A percentile compares a stretch with the other conserved stretches of the same genome.
Conservation (phyloP, 495 filamentous ascomycete species). For the Recurvomyces mirabilis region DNA sequence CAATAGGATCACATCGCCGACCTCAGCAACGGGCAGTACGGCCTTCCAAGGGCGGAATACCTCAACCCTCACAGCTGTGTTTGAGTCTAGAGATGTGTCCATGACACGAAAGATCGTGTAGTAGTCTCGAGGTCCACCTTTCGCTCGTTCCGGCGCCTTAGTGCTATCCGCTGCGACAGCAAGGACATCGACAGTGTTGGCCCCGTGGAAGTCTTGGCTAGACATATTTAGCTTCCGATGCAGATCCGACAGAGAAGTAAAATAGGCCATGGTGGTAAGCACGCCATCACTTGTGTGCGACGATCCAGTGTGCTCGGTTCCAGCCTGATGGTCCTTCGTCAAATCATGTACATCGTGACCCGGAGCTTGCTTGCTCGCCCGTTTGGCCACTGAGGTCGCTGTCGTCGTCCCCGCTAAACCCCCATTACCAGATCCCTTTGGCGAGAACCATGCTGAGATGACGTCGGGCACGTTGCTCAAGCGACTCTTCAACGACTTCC, state of each 20-base stretch:
- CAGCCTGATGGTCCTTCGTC: not conserved
- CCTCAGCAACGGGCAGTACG: conserved; percentile 53
- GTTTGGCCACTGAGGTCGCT: not conserved
- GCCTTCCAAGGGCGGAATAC: conserved; percentile 64
- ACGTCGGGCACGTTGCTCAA: conserved; percentile 22
- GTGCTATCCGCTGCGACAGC: conserved; percentile 52
- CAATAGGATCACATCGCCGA: conserved; percentile 68
- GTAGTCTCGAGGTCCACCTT: conserved; percentile 58
- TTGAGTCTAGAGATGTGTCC: conserved; percentile 34
- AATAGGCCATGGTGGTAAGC: conserved; percentile 54
- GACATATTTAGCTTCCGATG: conserved; percentile 25
- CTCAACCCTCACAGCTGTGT: conserved; percentile 38
- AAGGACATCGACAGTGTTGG: conserved; percentile 46
- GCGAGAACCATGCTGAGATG: conserved; percentile 27
- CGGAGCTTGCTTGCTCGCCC: not conserved
- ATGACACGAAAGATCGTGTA: conserved; percentile 57
- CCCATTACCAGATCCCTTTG: conserved; percentile 9
- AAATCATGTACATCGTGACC: no score
- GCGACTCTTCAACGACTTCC: conserved; percentile 7
- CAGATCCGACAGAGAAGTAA: conserved; percentile 54
- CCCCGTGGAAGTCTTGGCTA: conserved; percentile 14
- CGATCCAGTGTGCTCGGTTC: not conserved
- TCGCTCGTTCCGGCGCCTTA: conserved; percentile 45
- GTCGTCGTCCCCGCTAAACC: not conserved
- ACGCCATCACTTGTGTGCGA: conserved; percentile 35